Conservation (phyloP, 345 rosid species). For the Gossypium anomalum region DNA sequence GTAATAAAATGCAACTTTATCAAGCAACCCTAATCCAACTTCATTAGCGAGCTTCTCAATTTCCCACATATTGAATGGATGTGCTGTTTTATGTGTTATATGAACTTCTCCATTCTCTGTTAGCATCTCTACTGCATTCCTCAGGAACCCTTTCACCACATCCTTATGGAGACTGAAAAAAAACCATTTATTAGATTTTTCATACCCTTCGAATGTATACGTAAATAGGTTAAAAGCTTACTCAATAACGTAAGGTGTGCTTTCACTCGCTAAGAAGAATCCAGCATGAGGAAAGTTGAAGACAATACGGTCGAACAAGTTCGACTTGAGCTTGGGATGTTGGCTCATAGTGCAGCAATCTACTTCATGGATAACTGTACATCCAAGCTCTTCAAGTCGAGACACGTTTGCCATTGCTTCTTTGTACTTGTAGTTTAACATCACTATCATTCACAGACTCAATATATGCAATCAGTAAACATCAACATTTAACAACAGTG, state of each 20-base stretch:
- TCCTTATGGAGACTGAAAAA: constrained; percentile 17
- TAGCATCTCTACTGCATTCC: constrained; percentile 26
- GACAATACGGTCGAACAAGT: not conserved
- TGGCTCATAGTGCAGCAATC: constrained; percentile 28
- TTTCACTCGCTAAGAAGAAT: not conserved
- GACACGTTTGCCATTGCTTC: constrained; percentile 21
- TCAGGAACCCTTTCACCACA: constrained; percentile 22
- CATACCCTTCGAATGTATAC: not conserved
- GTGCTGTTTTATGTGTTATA: constrained; percentile 25
- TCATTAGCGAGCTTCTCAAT: constrained; percentile 16
- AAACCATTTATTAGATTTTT: not conserved
- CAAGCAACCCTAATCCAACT: constrained; percentile 7
- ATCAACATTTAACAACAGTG: not conserved
- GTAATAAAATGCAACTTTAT: not conserved
- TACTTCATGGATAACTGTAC: constrained; percentile 28
- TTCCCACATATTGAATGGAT: constrained; percentile 26
- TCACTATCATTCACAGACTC: not conserved
- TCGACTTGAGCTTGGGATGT: not conserved
- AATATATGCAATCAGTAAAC: not conserved
- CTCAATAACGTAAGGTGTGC: not conserved
- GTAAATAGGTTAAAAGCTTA: not conserved
- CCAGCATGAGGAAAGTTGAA: constrained; percentile 7
- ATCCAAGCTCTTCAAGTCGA: constrained; percentile 23
- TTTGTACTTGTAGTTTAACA: constrained; percentile 12
- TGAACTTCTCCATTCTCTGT: constrained; percentile 26